Percentiles rank a stretch among this genome's conserved stretches.
phyloP scores from a whole-genome alignment of 2,329 filamentous ascomycete species.

The Colletotrichum agaves region DNA sequence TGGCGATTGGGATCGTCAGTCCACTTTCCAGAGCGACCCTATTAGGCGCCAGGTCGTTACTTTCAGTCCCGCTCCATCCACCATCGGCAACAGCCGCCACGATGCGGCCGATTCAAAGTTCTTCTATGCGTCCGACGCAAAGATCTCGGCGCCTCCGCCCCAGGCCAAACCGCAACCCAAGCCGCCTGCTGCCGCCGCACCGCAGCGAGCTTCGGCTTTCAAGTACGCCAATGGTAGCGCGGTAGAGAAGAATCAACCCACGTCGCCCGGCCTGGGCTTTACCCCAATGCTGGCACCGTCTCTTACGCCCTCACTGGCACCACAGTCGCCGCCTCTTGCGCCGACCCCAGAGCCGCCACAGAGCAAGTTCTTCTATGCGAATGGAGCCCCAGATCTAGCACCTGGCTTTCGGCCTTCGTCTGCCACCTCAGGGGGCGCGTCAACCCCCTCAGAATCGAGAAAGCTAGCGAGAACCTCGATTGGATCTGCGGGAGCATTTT shows the following conservation, averaged over 20 bases:
- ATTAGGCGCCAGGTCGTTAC: slow-evolving; percentile 48
- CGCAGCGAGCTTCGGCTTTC: slow-evolving; percentile 62
- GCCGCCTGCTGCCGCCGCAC: slow-evolving; percentile 44
- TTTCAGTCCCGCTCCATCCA: slow-evolving; percentile 52
- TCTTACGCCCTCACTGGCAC: slow-evolving; percentile 41
- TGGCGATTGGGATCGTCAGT: slow-evolving; percentile 57
- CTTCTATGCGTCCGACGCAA: slow-evolving; percentile 89
- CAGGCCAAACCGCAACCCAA: slow-evolving; percentile 22
- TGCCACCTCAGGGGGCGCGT: slow-evolving; percentile 53
- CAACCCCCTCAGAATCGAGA: slow-evolving; percentile 58
- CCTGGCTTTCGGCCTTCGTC: slow-evolving; percentile 48
- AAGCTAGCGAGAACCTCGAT: slow-evolving; percentile 46
- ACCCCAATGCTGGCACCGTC: slow-evolving; percentile 41
- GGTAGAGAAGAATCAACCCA: slow-evolving; percentile 50
- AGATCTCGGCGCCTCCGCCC: slow-evolving; percentile 41
- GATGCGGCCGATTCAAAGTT: slow-evolving; percentile 73
- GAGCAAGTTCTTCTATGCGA: slow-evolving; percentile 81
- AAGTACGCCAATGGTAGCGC: slow-evolving; percentile 66
- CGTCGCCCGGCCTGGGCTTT: slow-evolving; percentile 39
- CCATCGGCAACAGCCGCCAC: slow-evolving; percentile 41
- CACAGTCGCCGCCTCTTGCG: slow-evolving; percentile 46
- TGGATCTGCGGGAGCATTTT: slow-evolving; percentile 39
- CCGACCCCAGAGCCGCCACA: slow-evolving; percentile 53
- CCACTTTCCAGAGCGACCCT: slow-evolving; percentile 43
- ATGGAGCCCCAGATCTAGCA: slow-evolving; percentile 67